phyloP scores from a whole-genome alignment of 2,329 filamentous ascomycete genomes.

The Ceratocystis colombiana region DNA sequence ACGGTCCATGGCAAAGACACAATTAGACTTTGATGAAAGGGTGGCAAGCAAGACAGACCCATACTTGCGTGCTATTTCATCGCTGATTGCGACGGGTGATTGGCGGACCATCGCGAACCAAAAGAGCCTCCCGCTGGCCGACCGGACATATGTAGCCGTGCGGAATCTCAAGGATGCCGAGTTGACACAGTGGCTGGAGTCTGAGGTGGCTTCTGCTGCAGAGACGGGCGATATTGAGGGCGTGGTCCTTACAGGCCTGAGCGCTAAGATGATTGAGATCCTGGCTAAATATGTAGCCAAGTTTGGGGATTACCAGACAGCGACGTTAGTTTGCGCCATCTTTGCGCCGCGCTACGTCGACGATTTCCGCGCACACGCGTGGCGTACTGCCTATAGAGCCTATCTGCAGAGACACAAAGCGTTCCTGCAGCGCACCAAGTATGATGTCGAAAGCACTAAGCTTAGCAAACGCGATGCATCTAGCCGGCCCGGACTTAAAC shows the following conservation, averaged over 20 bases:
- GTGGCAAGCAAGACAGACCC: slow-evolving; percentile 59
- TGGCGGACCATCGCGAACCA: slow-evolving; percentile 68
- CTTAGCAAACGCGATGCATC: slow-evolving; percentile 54
- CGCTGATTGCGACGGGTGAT: slow-evolving; percentile 64
- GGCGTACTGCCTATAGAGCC: slow-evolving; percentile 61
- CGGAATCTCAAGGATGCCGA: slow-evolving; percentile 53
- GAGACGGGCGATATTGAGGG: slow-evolving; percentile 53
- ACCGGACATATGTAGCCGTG: slow-evolving; percentile 64
- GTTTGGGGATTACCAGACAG: slow-evolving; percentile 69
- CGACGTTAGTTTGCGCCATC: slow-evolving; percentile 62
- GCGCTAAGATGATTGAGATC: slow-evolving; percentile 61
- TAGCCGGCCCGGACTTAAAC: slow-evolving; percentile 47
- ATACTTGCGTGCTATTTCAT: slow-evolving; percentile 69
- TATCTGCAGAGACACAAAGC: slow-evolving; percentile 62
- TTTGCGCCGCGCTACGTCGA: slow-evolving; percentile 66
- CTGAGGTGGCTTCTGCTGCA: slow-evolving; percentile 52
- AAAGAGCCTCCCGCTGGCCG: slow-evolving; percentile 60
- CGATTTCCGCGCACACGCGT: slow-evolving; percentile 63
- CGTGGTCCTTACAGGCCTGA: slow-evolving; percentile 67
- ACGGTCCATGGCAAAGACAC: slow-evolving; percentile 37
- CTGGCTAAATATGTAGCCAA: slow-evolving; percentile 66
- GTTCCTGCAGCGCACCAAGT: slow-evolving; percentile 66
- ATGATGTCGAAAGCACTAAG: slow-evolving; percentile 66
- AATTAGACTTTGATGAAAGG: slow-evolving; percentile 49
- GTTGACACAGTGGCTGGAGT: slow-evolving; percentile 57